Evolutionary conservation across 345 rosid genomes (phyloP).

Genomic region (Atalantia buxifolia): DNA sequence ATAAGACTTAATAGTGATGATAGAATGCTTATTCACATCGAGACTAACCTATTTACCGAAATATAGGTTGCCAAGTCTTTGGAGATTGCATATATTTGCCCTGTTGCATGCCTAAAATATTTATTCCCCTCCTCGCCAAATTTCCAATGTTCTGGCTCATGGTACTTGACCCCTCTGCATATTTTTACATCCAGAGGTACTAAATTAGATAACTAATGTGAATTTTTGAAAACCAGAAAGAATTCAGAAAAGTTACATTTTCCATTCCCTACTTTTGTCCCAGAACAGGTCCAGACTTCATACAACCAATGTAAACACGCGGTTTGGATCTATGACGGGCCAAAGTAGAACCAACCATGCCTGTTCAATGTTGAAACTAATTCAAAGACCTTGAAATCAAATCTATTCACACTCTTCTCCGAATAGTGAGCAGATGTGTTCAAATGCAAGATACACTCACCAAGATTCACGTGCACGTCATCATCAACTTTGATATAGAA

Average conservation of each 20-base stretch:
- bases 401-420: slow-evolving; percentile 2
- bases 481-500: slow-evolving; percentile 80
- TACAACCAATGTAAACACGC: slow-evolving; percentile 84
- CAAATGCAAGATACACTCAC: slow-evolving; percentile 42
- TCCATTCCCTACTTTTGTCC: slow-evolving; percentile 67
- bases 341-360: slow-evolving; percentile 77
- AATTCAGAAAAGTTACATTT: background rate
- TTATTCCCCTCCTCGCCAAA: slow-evolving; percentile 96
- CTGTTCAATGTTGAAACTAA: slow-evolving; percentile 30
- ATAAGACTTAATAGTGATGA: background rate
- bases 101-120: slow-evolving; percentile 94
- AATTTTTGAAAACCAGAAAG: background rate
- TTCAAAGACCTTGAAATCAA: slow-evolving; percentile 11
- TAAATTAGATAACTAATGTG: background rate
- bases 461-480: slow-evolving; percentile 86
- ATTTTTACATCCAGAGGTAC: background rate
- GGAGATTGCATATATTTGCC: slow-evolving; percentile 90
- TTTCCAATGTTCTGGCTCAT: slow-evolving; percentile 96
- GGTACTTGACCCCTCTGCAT: slow-evolving; percentile 80
- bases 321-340: slow-evolving; percentile 78
- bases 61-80: slow-evolving; percentile 92
- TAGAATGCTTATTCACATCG: background rate
- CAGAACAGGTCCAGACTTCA: slow-evolving; percentile 96
- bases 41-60: slow-evolving; percentile 65
- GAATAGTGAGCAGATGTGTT: background rate